phyloP scores from a whole-genome alignment of 257 asterid genomes.

The Solanum paucissectum region DNA sequence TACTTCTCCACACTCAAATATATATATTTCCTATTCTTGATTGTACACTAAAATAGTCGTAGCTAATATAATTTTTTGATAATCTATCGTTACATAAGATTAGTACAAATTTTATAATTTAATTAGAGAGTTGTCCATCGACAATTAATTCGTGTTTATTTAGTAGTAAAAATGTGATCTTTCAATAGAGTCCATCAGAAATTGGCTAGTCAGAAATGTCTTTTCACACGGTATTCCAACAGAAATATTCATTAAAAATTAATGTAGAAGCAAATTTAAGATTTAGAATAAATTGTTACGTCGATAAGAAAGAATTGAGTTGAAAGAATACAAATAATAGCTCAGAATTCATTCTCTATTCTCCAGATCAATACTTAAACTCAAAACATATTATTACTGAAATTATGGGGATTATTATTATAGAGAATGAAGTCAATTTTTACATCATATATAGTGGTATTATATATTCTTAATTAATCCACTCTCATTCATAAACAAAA shows the following conservation, averaged over 20 bases:
- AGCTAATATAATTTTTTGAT: no score
- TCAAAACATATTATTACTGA: neutral
- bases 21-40: neutral
- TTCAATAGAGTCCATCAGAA: neutral
- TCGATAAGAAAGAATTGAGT: neutral
- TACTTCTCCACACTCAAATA: neutral
- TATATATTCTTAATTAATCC: neutral
- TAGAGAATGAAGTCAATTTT: neutral
- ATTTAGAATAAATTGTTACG: no score
- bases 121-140: neutral
- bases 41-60: neutral
- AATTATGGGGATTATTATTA: neutral
- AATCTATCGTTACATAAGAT: accelerated
- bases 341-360: neutral
- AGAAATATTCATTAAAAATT: no score
- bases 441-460: neutral
- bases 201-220: no score
- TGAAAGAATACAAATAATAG: neutral
- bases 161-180: neutral
- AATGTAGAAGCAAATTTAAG: no score
- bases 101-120: neutral
- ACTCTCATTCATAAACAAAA: neutral
- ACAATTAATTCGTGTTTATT: neutral
- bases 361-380: neutral
- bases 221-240: no score